Evolutionary conservation across 768 basidiomycete genomes (phyloP), one percentile per base, ranked within the genome.

Genomic region (Paxillus rubicundulus): DNA sequence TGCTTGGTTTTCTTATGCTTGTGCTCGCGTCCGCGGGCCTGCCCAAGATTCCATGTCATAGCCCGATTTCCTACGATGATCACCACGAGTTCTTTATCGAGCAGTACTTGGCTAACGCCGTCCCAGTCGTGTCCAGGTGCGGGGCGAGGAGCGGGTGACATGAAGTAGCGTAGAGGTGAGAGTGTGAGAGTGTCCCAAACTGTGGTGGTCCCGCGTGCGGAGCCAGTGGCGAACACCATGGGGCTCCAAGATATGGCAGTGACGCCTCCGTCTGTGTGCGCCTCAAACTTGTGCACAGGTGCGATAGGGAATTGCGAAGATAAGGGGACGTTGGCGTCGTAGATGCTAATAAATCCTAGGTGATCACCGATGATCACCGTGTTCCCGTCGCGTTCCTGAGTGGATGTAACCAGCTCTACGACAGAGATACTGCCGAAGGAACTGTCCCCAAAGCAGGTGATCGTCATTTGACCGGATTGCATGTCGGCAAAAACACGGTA

Each of bases 161-260:
- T 55, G 58, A 90, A 84, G 21, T 74, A 72, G 18, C 84, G 76
- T 43, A 91, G 61, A 4, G 71, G 76, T 32, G 75, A 75, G 30
- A 89, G 76, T 0, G 81, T 85, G 56, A 89, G 70, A 2, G 80
- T 78, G 58, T 92, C 87, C 76, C 83, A 89, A 13, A 87, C 73
- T 16, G 70, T 73, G 3, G 83, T 76, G 6, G 74, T 72, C 3
- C 90, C 90, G 2, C 74, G 67, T 1, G 78, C 73, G 20, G 86
- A 87, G 27, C 90, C 90, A 0, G 84, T 85, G 12, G 80, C 76
- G 43, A 92, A 70, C 14, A 82, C 72, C n/a, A 75, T 52, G 3
- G 79, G 72, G 51, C 81, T 84, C 77, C 85, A 81, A 1, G 80
- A 74, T 17, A 92, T 70, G 12, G 84, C 78, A 5, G 85, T 85